Evolutionary conservation across 2,329 filamentous ascomycete species (phyloP), one percentile per base, ranked within the genome.

Genomic region (Fusarium musae): DNA sequence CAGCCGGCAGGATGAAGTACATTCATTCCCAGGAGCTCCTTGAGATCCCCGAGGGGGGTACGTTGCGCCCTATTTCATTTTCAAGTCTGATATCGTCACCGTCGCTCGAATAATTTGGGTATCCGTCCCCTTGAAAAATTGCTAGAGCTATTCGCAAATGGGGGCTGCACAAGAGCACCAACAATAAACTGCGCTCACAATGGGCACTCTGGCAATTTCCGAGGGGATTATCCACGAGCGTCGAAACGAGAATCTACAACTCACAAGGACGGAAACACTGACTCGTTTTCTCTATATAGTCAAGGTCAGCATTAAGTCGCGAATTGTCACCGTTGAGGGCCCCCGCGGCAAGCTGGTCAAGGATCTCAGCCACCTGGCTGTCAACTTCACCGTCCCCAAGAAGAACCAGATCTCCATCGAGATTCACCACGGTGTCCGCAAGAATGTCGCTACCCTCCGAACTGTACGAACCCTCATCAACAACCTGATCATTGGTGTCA

Each of bases 401-500:
- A 93, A 93, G 89, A 90, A 93, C 86, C 83, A 93, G 81, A 95
- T 99, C 89, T 93, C 93, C 83, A 98, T 99, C 84, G 95, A 98
- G 89, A 93, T 99, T 84, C 97, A 99, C 93, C 96, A 99, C 88
- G 96, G 96, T 85, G 90, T 90, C 84, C 94, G 96, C 88, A 99
- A 99, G 93, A 96, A 94, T 85, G 93, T 99, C 84, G 96, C 96
- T 83, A 94, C 96, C 80, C 95, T 99, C 87, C 95, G 96, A 82
- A 99, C 96, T 83, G 96, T 99, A 88, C 94, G 95, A 84, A 96
- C 96, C 78, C 87, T 98, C 87, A 97, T 99, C 91, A 94, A 97
- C 91, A 99, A 99, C 93, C 86, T 99, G 88, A 93, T 99, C 87
- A 92, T 95, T 82, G 96, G 96, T 86, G 96, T 99, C 79, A 99